Evolutionary conservation across 2,329 filamentous ascomycete genomes (phyloP), one percentile per base, ranked within the genome.

Genomic region (Xylaria sp.): DNA sequence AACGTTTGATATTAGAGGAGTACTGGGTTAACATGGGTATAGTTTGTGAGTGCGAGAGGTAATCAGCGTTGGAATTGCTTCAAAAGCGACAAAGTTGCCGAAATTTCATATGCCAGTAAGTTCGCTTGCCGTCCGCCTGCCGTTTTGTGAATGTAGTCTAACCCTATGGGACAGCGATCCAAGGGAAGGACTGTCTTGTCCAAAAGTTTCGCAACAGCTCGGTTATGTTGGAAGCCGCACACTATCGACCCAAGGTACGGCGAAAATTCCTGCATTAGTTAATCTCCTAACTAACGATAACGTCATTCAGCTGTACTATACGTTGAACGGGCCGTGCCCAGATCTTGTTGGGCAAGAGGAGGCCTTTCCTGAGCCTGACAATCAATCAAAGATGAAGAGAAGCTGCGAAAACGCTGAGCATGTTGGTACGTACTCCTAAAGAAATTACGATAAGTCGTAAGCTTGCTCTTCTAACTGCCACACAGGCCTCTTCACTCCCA

Each of bases 201-300:
- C 91, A 96, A 75, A 97, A 98, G 74, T 99, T 99, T 73, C 89
- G 95, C 35, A 99, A 99, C 79, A 97, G 92, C 38, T 94, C 92
- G 0, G 93, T 99, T 29, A 97, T 98, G 92, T 82, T 94, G 0
- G 93, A 98, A 77, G 85, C 88, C 10, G 82, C 87, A 0, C 87
- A 90, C 54, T 96, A 92, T 71, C 88, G 92, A 0, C 95, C 95
- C 0, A 96, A 96, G 83, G 90, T 93, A 75, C 68, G 73, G 1
- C n/a, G n/a, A 23, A 38, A 27, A 25, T 10, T 62, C 4, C 7
- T 17, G 4, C 27, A 2, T 49, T 33, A 69, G 17, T 8, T 9
- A 17, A 51, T 0, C 11, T 6, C 15, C 25, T 47, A 19, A 13
- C 10, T 48, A 15, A 43, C 48, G 27, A 29, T 68, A 73, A 19